Base-by-base conservation (phyloP, 148 eudicot species). In the Bassia scoparia region DNA sequence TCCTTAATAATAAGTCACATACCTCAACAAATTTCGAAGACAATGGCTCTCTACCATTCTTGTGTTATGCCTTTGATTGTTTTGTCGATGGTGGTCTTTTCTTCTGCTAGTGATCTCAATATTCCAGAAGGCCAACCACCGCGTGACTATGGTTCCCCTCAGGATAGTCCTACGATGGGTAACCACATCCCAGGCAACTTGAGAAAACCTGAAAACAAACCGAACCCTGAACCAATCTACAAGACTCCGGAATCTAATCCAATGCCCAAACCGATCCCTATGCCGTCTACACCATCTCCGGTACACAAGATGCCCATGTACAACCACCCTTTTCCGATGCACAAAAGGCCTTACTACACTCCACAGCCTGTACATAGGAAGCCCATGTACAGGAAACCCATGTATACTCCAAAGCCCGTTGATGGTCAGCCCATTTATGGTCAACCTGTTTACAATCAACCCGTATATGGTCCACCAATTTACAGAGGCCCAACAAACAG, bases 341-440 rank as follows among this genome's bases (percentile, higher is more conserved):
- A 66, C 35, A 66, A 24, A 66, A 66, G 27, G 46, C 53, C 69
- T 23, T 5, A 24, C 16, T 53, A 26, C 52, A 33, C 46, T 7
- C 78, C 77, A 14, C 18, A 50, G 26, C 78, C 78, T 1, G 46
- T 23, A 21, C 23, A 41, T 55, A 75, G 13, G 64, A 75, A 60
- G 74, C 79, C 79, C 4, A 14, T 18, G 0, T 59, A 58, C 58
- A 59, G 17, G 44, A 76, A 76, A 33, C 78, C 78, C 18, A 7
- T 59, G 12, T n/a, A 35, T 3, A 24, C 30, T 54, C 71, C 48
- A 35, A 76, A 18, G 6, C 78, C 78, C 0, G 10, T 43, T 27
- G 41, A 66, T 49, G 56, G 21, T 18, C 50, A 41, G 38, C 73
- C 73, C 20, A 21, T 26, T 58, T 68, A 68, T n/a, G n/a, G n/a